These are phyloP conservation scores for Arthrobotrys conoides DNA, from an alignment of 2,329 filamentous ascomycete genomes.

Conservation along the genomic window DNA sequence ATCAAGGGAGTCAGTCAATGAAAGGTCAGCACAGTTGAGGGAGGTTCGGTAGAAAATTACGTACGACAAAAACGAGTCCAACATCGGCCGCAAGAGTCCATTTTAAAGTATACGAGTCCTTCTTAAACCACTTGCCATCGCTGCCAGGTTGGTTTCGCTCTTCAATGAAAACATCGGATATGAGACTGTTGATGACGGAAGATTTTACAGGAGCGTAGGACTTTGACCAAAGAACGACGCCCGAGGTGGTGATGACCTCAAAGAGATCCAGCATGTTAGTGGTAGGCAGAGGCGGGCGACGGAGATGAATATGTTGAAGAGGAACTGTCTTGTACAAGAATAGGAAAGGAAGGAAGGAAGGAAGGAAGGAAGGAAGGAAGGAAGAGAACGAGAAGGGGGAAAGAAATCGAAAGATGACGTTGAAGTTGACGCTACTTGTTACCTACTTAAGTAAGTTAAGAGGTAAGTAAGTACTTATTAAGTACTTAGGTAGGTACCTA, in stretches of 20 bases:
- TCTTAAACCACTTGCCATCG: constrained; percentile 79
- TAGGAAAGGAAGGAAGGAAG: not conserved
- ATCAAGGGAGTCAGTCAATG: constrained; percentile 59
- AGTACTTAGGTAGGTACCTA: no score
- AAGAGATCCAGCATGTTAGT: constrained; percentile 81
- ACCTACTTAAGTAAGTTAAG: no score
- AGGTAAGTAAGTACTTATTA: no score
- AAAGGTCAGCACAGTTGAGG: not conserved
- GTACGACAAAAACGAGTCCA: constrained; percentile 92
- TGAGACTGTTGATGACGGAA: constrained; percentile 91
- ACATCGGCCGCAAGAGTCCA: constrained; percentile 95
- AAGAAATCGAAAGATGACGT: constrained; percentile 14
- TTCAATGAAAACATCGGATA: constrained; percentile 97
- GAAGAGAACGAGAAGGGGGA: not conserved
- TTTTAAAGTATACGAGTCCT: constrained; percentile 93
- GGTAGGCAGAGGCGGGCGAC: not conserved
- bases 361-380: not conserved
- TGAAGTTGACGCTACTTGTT: not conserved
- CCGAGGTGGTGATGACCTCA: constrained; percentile 94
- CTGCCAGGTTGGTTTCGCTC: constrained; percentile 78
- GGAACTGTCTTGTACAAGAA: not conserved
- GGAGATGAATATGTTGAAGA: not conserved
- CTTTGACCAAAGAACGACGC: constrained; percentile 96
- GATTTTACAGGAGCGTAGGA: constrained; percentile 84
- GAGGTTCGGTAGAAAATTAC: constrained; percentile 64